phyloP scores from a whole-genome alignment of 176 grass and related monocot genomes.

The Dactylis glomerata region DNA sequence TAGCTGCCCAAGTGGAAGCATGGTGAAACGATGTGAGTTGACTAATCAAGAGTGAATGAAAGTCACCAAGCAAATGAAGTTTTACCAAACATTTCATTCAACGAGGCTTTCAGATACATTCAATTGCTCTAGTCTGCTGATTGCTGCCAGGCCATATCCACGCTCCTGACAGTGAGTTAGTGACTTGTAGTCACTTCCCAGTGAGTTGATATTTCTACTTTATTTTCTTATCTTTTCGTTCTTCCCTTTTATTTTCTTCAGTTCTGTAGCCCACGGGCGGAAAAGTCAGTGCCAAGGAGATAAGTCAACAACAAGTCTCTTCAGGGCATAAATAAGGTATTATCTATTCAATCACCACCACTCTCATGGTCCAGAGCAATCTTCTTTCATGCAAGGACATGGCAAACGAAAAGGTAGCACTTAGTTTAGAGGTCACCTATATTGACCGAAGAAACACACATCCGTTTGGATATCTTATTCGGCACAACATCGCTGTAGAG shows the following conservation, averaged over 20 bases:
- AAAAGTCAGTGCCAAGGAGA: background rate
- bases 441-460: background rate
- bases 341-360: background rate
- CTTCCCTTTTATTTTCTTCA: background rate
- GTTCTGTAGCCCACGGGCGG: background rate
- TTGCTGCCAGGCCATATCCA: background rate
- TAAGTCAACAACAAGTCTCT: background rate
- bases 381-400: background rate
- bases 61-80: background rate
- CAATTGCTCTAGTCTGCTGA: background rate
- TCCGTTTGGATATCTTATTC: background rate
- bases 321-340: background rate
- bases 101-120: background rate
- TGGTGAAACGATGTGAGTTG: background rate
- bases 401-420: background rate
- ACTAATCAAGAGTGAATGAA: background rate
- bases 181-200: background rate
- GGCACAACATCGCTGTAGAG: background rate
- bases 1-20: background rate
- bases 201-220: background rate
- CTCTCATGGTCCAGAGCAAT: background rate
- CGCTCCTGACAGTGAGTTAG: background rate
- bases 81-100: conserved; percentile 3
- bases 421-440: background rate
- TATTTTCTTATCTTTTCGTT: background rate